Conservation (phyloP, 208 protist genomes). For the Blechomonas ayalai region DNA sequence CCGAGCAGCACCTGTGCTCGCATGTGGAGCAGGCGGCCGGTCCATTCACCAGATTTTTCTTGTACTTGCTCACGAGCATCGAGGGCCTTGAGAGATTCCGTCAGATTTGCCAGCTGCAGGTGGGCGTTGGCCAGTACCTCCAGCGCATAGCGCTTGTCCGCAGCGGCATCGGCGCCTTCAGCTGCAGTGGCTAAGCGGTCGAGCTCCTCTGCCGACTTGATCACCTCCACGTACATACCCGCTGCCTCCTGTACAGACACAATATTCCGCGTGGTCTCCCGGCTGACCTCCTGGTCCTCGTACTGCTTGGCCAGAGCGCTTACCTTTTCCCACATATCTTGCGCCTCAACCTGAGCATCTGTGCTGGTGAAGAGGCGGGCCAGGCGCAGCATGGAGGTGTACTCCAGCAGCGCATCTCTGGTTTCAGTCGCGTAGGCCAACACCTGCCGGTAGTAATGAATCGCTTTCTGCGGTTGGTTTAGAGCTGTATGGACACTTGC, state of each 20-base stretch:
- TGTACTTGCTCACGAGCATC: slow-evolving; percentile 79
- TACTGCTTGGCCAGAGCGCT: slow-evolving; percentile 74
- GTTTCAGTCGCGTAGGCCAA: slow-evolving; percentile 59
- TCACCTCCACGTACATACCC: slow-evolving; percentile 56
- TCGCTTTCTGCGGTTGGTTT: slow-evolving; percentile 54
- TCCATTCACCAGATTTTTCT: slow-evolving; percentile 66
- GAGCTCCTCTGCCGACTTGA: slow-evolving; percentile 68
- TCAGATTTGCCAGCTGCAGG: slow-evolving; percentile 75
- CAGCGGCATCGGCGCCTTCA: slow-evolving; percentile 59
- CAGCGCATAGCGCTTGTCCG: slow-evolving; percentile 69
- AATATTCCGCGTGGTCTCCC: slow-evolving; percentile 84
- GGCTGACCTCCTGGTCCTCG: slow-evolving; percentile 73
- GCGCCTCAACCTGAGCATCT: slow-evolving; percentile 31
- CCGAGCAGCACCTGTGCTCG: slow-evolving; percentile 70
- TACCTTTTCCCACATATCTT: slow-evolving; percentile 65
- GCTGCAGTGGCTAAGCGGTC: slow-evolving; percentile 39
- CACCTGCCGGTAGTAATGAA: slow-evolving; percentile 72
- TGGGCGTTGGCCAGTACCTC: slow-evolving; percentile 76
- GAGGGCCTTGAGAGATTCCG: slow-evolving; percentile 57
- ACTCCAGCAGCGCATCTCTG: slow-evolving; percentile 65
- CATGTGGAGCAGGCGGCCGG: slow-evolving; percentile 49
- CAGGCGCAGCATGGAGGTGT: slow-evolving; percentile 67
- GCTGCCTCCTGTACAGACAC: slow-evolving; percentile 54
- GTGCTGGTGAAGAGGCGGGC: slow-evolving; percentile 64
- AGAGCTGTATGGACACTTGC: slow-evolving; percentile 73